Conservation (phyloP, 805 yeast species). For the Yarrowia sp. region DNA sequence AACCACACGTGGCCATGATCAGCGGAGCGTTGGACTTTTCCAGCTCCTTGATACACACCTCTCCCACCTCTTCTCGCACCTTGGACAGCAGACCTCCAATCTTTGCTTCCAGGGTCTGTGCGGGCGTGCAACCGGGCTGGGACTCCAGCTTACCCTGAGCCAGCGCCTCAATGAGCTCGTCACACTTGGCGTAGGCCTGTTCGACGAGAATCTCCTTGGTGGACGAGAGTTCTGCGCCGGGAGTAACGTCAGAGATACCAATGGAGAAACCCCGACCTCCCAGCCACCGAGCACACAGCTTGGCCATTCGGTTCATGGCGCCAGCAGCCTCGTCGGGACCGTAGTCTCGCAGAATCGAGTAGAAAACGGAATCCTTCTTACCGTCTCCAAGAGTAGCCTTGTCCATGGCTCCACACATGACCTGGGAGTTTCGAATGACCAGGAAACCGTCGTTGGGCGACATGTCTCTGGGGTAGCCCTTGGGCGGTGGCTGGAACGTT, state of each 20-base stretch:
- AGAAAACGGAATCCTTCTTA: constrained; percentile 93
- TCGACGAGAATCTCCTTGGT: constrained; percentile 88
- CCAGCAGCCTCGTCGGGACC: constrained; percentile 95
- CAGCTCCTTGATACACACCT: constrained; percentile 88
- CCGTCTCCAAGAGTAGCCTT: constrained; percentile 96
- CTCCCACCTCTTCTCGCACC: constrained; percentile 98
- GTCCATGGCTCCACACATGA: constrained; percentile 94
- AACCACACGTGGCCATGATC: constrained; percentile 99
- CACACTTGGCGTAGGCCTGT: constrained; percentile 85
- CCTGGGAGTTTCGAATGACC: constrained; percentile 81
- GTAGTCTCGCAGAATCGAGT: constrained; percentile 89
- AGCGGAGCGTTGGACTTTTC: constrained; percentile 91
- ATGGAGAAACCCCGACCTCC: constrained; percentile 97
- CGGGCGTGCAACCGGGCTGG: constrained; percentile 99
- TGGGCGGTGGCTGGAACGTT: constrained; percentile 73
- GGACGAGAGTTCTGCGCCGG: constrained; percentile 69
- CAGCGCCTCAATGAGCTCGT: constrained; percentile 75
- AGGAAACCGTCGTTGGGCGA: constrained; percentile 96
- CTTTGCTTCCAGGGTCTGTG: constrained; percentile 95
- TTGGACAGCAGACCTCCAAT: constrained; percentile 94
- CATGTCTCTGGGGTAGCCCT: constrained; percentile 82
- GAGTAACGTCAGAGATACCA: constrained; percentile 96
- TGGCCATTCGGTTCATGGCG: constrained; percentile 99
- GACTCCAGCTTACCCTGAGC: constrained; percentile 88
- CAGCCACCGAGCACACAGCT: constrained; percentile 88